phyloP scores from a whole-genome alignment of 805 yeast species.

The Metschnikowia matae region DNA sequence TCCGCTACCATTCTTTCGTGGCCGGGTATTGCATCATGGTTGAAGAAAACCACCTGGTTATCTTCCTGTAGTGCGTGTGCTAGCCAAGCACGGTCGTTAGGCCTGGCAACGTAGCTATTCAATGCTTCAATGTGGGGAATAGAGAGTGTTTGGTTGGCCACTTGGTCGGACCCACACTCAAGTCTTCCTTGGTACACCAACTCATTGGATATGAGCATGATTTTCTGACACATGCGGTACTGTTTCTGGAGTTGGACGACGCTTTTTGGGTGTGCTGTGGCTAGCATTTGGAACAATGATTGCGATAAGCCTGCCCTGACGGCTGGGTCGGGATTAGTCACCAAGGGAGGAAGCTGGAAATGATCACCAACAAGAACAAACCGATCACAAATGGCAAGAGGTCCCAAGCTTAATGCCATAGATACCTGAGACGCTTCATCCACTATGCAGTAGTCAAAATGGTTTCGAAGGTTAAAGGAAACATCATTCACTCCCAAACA shows the following conservation, averaged over 20 bases:
- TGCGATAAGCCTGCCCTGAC: constrained; percentile 67
- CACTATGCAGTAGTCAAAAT: constrained; percentile 87
- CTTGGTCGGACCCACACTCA: constrained; percentile 65
- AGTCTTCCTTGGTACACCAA: constrained; percentile 73
- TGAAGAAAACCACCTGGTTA: constrained; percentile 67
- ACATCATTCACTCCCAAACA: constrained; percentile 72
- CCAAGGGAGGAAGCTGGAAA: constrained; percentile 86
- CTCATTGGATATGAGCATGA: constrained; percentile 76
- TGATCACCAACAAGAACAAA: constrained; percentile 97
- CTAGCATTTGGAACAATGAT: constrained; percentile 71
- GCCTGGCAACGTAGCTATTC: constrained; percentile 6
- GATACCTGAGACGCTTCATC: constrained; percentile 98
- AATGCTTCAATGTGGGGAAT: constrained; percentile 43
- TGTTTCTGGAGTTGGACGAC: constrained; percentile 78
- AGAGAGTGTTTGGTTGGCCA: constrained; percentile 53
- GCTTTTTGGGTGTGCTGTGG: constrained; percentile 67
- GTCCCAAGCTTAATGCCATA: constrained; percentile 87
- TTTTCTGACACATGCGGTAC: constrained; percentile 89
- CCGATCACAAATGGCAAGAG: constrained; percentile 68
- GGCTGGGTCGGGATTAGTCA: constrained; percentile 50
- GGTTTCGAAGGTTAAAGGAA: constrained; percentile 47
- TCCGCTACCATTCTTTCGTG: constrained; percentile 56
- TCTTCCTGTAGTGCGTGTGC: constrained; percentile 47
- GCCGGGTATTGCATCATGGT: constrained; percentile 69
- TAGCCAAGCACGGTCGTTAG: constrained; percentile 47